These are phyloP conservation scores for Royoungia palumana DNA, from an alignment of 768 basidiomycete species.

Conservation along the genomic window DNA sequence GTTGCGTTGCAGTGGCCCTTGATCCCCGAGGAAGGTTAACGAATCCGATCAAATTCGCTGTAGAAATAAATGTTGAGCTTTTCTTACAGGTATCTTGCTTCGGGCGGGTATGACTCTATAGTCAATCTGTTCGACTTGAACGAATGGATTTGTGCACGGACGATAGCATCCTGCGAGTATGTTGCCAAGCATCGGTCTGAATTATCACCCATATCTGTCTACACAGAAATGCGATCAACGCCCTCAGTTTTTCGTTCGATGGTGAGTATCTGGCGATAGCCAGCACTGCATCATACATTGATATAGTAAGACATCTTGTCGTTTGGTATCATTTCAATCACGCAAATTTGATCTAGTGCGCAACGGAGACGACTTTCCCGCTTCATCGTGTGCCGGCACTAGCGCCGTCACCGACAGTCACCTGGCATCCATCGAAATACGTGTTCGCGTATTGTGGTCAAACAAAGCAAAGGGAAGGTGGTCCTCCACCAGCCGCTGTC, in stretches of 20 bases:
- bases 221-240: constrained; percentile 63
- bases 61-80: neutral
- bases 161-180: constrained; percentile 79
- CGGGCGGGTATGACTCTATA: constrained; percentile 79
- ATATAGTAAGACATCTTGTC: constrained; percentile 52
- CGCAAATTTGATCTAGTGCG: constrained; percentile 47
- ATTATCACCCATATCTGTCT: neutral
- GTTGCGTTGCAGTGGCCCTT: constrained; percentile 71
- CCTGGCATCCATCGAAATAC: constrained; percentile 81
- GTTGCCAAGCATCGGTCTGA: constrained; percentile 26
- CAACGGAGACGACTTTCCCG: constrained; percentile 71
- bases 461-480: constrained; percentile 61
- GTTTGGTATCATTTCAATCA: neutral
- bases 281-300: constrained; percentile 67
- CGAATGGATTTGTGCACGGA: constrained; percentile 79
- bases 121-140: constrained; percentile 75
- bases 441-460: constrained; percentile 83
- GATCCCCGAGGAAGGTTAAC: constrained; percentile 73
- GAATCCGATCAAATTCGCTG: constrained; percentile 2
- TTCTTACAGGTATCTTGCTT: constrained; percentile 61
- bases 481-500: constrained; percentile 61
- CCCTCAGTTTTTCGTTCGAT: constrained; percentile 76
- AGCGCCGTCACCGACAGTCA: constrained; percentile 69
- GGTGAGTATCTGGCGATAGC: constrained; percentile 83
- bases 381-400: constrained; percentile 74